These are phyloP conservation scores for Penicillium sp. DNA, from an alignment of 2,329 filamentous ascomycete genomes.

Conservation along the genomic window DNA sequence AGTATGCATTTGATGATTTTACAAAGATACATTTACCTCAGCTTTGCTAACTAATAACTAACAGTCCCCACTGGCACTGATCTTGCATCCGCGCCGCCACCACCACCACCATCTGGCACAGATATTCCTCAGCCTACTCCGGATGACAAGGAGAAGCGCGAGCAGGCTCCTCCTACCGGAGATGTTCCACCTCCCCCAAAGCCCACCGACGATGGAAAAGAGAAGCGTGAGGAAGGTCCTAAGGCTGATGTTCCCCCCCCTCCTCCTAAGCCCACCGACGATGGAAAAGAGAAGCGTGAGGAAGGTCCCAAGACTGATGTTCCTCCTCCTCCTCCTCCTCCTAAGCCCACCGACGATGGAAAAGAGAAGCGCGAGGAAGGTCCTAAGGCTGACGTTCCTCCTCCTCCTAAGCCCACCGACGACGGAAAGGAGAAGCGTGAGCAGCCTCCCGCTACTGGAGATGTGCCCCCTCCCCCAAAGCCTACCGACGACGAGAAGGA, in stretches of 20 bases:
- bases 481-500: not conserved
- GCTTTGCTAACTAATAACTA: not conserved
- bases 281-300: constrained; percentile 5
- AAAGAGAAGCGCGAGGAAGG: constrained; percentile 3
- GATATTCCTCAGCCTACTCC: not conserved
- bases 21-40: no score
- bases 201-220: not conserved
- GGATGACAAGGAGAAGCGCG: not conserved
- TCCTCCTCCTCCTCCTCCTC: not conserved
- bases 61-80: constrained; percentile 3
- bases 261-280: constrained; percentile 5
- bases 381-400: not conserved
- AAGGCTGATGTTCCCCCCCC: not conserved
- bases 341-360: constrained; percentile 1
- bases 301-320: not conserved
- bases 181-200: constrained; percentile 4
- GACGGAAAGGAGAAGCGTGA: constrained; percentile 5
- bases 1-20: no score
- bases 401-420: constrained; percentile 5
- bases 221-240: constrained; percentile 1
- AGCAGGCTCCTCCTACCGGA: not conserved
- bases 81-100: not conserved
- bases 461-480: constrained; percentile 1
- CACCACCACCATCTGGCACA: constrained; percentile 1
- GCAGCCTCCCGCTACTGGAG: not conserved